Base-by-base conservation (phyloP, 2,329 filamentous ascomycete genomes). In the Paraphoma chrysanthemicola region DNA sequence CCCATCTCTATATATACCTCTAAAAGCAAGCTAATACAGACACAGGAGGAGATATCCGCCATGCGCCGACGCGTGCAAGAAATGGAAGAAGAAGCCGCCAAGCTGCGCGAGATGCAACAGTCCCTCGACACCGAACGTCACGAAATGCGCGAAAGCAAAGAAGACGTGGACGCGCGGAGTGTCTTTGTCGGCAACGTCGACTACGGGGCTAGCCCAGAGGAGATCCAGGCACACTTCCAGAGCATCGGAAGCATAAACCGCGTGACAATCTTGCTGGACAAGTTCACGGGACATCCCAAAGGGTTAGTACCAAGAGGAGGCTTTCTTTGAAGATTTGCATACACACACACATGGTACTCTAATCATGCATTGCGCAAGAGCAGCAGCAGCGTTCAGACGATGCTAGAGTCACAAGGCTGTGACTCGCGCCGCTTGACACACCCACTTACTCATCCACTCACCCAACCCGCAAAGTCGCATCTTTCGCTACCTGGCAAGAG, bases 181-280 rank as follows among this genome's bases (percentile, higher is more conserved):
- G 93, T 99, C 78, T 99, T 99, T 77, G 95, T 99, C 44, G 95
- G 95, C 67, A 99, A 99, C 70, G 95, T 99, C 65, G 95, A 99
- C 80, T 99, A 99, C 79, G 93, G 92, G 60, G 93, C 94, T 18
- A 96, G 93, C 29, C 95, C 95, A 2, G 95, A 99, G 80, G 95
- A 99, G 82, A 95, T 99, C 57, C 95, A 99, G 82, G 92, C 93
- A 57, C 95, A 99, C 75, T 99, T 99, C 81, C 93, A 97, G 83
- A 96, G 89, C 82, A 96, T 93, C 71, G 95, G 95, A 58, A 92
- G 91, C 66, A 99, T 99, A 83, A 99, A 99, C 79, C 90, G 95
- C 59, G 95, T 99, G 57, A 99, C 95, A 1, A 99, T 99, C 66
- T 82, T 99, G 67, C 82, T 99, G 68, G 95, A 99, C 82, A 99